These are phyloP conservation scores for Blastomyces gilchristii DNA, from an alignment of 2,329 filamentous ascomycete species.

Conservation along the genomic window DNA sequence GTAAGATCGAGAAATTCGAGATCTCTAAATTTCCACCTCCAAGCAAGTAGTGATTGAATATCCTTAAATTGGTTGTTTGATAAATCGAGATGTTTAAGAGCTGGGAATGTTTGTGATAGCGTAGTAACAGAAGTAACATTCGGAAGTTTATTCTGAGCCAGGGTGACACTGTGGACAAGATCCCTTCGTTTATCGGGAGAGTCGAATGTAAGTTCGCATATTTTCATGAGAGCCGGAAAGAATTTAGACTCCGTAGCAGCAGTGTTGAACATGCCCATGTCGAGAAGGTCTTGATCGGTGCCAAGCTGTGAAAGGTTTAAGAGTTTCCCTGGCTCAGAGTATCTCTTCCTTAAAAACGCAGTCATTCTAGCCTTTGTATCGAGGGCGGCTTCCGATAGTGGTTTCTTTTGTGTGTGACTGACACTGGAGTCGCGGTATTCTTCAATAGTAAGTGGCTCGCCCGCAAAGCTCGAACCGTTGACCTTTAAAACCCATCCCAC, in stretches of 20 bases:
- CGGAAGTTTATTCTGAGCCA: constrained; percentile 68
- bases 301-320: constrained; percentile 73
- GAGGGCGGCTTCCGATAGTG: constrained; percentile 39
- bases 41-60: constrained; percentile 57
- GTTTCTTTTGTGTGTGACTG: constrained; percentile 18
- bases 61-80: constrained; percentile 69
- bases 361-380: constrained; percentile 61
- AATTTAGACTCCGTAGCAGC: constrained; percentile 69
- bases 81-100: constrained; percentile 79
- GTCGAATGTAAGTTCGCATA: constrained; percentile 70
- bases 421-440: constrained; percentile 18
- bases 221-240: constrained; percentile 81
- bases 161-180: constrained; percentile 68
- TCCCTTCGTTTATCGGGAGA: constrained; percentile 61
- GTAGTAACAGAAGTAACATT: constrained; percentile 63
- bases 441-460: constrained; percentile 46
- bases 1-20: constrained; percentile 72
- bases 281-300: constrained; percentile 58
- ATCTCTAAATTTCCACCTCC: constrained; percentile 67
- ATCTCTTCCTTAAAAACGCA: constrained; percentile 62
- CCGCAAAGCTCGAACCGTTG: constrained; percentile 60
- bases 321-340: constrained; percentile 60
- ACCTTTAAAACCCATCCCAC: constrained; percentile 55
- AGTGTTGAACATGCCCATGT: constrained; percentile 65
- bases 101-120: constrained; percentile 69